Evolutionary conservation across 2,329 filamentous ascomycete species (phyloP), one percentile per base, ranked within the genome.

Genomic region (Fusarium fracticaudum): DNA sequence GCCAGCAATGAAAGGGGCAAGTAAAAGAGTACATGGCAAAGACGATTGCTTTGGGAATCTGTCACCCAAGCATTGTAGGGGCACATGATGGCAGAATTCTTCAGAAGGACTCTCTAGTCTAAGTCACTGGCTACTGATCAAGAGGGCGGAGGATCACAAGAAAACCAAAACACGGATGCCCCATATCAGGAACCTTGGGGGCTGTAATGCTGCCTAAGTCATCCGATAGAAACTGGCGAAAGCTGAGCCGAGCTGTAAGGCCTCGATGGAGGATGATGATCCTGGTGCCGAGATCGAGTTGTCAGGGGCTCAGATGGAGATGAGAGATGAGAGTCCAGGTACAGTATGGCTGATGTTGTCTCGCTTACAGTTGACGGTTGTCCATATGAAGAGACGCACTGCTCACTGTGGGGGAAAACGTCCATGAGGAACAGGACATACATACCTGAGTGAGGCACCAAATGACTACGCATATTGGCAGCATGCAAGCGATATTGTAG

Each of bases 31-130:
- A 37, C 57, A 62, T 29, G 43, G 40, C 26, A 47, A 67, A 63
- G 45, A 37, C 15, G 14, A 22, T 35, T 38, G 31, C 50, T 54
- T 51, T 53, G 50, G 31, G 41, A 53, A 51, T 43, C 70, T 57
- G 69, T 67, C 72, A 63, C 44, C 26, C 65, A 64, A 60, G 48
- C 74, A 47, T 29, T 57, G 41, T 50, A 50, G 43, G 61, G 51
- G 47, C 67, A 72, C 67, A 74, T 72, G 71, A 68, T 45, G 60
- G 59, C 35, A 53, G 37, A 33, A 35, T 67, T 64, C 62, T 72
- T 29, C 41, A 58, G 62, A 47, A 38, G 37, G 40, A 63, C 38
- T 29, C 51, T 40, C 51, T 67, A 60, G 37, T 58, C 50, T 26
- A 44, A 37, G 37, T 31, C 41, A 24, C 43, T 45, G 48, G 37